Base-by-base conservation (phyloP, 2,329 filamentous ascomycete genomes). In the Apiospora saccharicola region DNA sequence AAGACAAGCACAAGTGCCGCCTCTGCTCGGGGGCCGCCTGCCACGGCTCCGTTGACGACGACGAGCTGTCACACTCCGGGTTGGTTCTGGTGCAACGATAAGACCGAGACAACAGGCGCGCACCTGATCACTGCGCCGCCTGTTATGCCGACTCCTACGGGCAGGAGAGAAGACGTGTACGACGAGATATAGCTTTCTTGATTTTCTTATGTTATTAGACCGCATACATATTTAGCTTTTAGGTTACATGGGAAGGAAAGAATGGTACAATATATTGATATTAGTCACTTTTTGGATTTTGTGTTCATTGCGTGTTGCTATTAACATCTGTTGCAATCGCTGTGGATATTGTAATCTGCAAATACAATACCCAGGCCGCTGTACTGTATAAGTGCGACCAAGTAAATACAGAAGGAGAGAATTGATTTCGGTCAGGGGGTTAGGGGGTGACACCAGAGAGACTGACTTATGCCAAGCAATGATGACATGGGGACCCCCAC, bases 1-100 rank as follows among this genome's bases (percentile, higher is more conserved):
- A 81, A 83, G 72, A 80, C 84, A 68, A 83, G 83, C 0, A 80
- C 81, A 2, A 81, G 44, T 24, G 16, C 19, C 4, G 22, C 47
- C 10, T 24, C 67, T 75, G 12, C 85, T 67, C 77, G 82, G 78
- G 80, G 81, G 41, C 77, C 79, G 19, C 49, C 8, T 30, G 78
- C 79, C 4, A 77, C 80, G 14, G 78, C 79, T 4, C 77, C 80
- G 13, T 83, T 82, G 0, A 84, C 83, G 1, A 81, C 81, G 2
- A 79, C 77, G 7, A 77, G 77, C 13, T 69, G 77, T 7, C 79
- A 78, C 6, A 75, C 79, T 1, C 77, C 76, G 37, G 77, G 77
- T 43, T 78, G 77, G 77, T 77, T 72, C 61, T 75, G 73, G 46
- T 74, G 73, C 41, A 73, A 74, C 4, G 73, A 74, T 26, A 70